Evolutionary conservation across 257 asterid species (phyloP), one percentile per base, ranked within the genome.

Genomic region (Orobanche coerulescens): DNA sequence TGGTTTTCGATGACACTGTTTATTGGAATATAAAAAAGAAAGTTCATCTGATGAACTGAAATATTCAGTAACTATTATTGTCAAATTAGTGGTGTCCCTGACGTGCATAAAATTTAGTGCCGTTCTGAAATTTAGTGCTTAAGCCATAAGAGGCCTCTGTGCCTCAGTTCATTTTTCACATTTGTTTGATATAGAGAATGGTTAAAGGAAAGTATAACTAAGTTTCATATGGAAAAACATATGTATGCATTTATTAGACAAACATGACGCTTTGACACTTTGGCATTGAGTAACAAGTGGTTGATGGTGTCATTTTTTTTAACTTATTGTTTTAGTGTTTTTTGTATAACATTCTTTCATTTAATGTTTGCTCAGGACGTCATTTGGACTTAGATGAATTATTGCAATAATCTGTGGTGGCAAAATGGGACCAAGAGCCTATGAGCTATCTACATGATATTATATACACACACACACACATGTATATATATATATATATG

Each of bases 371-470:
- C 58, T 68, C 48, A 31, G 61, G 37, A 24, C 33, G 65, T 43
- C 52, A 36, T 37, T 46, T 16, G 43, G 61, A 20, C 46, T 48
- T 51, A 58, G 22, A 56, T 2, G 15, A 63, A 50, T 50, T 28
- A 15, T 59, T 30, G 52, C 22, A 46, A 37, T 25, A 22, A 49
- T 34, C 22, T 43, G 14, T 61, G 52, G 63, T 47, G 43, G 40
- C 23, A 52, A 40, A 40, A 28, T 39, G 46, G 68, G 55, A 51
- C n/a, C 36, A 30, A 50, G 42, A 61, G 58, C 62, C 28, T 22
- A 61, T 67, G 9, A 53, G 11, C 49, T 67, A 36, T 61, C 66
- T 56, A 62, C 18, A 28, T 58, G 20, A 31, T 51, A 23, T 43
- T 44, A 24, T 37, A 33, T 9, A 28, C n/a, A n/a, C n/a, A n/a